These are phyloP conservation scores for Heritiera fomes DNA, from an alignment of 345 rosid species.

Conservation along the genomic window DNA sequence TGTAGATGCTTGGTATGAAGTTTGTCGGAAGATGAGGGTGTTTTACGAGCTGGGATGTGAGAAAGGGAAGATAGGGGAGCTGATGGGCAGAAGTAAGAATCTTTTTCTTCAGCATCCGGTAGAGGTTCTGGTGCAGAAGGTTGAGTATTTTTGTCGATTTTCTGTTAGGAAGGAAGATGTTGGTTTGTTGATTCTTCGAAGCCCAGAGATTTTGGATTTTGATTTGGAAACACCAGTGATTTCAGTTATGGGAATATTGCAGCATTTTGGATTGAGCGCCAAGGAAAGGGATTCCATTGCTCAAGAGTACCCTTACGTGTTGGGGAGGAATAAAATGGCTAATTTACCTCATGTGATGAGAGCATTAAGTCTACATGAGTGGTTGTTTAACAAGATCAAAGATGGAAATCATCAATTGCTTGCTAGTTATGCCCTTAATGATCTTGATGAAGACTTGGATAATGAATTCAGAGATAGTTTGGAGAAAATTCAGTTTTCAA, in stretches of 20 bases:
- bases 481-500: slow-evolving; percentile 40
- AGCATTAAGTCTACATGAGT: slow-evolving; percentile 40
- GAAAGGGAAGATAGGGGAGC: slow-evolving; percentile 49
- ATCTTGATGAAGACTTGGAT: slow-evolving; percentile 48
- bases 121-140: slow-evolving; percentile 42
- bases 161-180: slow-evolving; percentile 42
- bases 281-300: slow-evolving; percentile 41
- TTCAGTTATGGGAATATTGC: slow-evolving; percentile 50
- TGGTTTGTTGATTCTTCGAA: slow-evolving; percentile 51
- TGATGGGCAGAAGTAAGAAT: slow-evolving; percentile 41
- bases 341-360: slow-evolving; percentile 60
- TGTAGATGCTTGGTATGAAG: slow-evolving; percentile 49
- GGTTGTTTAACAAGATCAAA: slow-evolving; percentile 49
- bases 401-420: slow-evolving; percentile 47
- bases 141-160: slow-evolving; percentile 51
- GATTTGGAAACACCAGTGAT: slow-evolving; percentile 45
- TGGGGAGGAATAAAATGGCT: slow-evolving; percentile 57
- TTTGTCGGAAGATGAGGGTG: slow-evolving; percentile 46
- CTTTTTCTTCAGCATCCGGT: slow-evolving; percentile 43
- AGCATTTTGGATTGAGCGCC: slow-evolving; percentile 48
- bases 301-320: slow-evolving; percentile 35
- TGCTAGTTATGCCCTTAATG: slow-evolving; percentile 39
- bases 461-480: slow-evolving; percentile 42
- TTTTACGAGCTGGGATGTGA: slow-evolving; percentile 53
- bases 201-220: slow-evolving; percentile 43